Evolutionary conservation across 805 yeast genomes (phyloP).

Genomic region (Geotrichum ghanense): DNA sequence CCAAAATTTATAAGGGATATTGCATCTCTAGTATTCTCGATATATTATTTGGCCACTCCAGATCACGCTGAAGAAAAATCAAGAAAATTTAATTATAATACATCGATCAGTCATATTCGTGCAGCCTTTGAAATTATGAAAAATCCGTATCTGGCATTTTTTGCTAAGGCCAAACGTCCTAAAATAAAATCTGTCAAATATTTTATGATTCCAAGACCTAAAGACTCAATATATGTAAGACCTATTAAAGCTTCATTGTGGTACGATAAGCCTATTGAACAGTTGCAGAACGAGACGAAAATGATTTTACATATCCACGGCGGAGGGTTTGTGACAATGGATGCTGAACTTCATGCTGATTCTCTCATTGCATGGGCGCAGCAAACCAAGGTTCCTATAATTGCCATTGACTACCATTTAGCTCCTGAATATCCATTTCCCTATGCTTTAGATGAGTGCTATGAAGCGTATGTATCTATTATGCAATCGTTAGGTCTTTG

Average conservation of each 20-base stretch:
- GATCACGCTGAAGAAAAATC: constrained; percentile 23
- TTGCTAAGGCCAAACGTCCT: constrained; percentile 12
- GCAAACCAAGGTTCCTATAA: constrained; percentile 2
- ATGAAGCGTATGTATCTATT: constrained; percentile 17
- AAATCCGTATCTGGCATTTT: constrained; percentile 15
- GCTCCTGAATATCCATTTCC: constrained; percentile 23
- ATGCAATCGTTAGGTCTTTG: constrained; percentile 16
- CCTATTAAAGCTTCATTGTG: constrained; percentile 14
- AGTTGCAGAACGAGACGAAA: constrained; percentile 13
- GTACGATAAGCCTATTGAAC: constrained; percentile 19
- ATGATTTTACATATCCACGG: constrained; percentile 19
- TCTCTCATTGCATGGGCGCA: constrained; percentile 13
- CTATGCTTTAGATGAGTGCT: constrained; percentile 19
- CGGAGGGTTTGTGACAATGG: constrained; percentile 22
- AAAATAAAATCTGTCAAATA: constrained; percentile 9
- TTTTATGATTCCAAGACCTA: constrained; percentile 17
- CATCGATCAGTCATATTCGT: constrained; percentile 19
- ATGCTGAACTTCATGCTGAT: constrained; percentile 19
- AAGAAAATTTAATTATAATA: constrained; percentile 16
- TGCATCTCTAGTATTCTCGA: constrained; percentile 16
- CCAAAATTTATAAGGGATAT: constrained; percentile 16
- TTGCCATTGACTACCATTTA: constrained; percentile 9
- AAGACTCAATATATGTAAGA: constrained; percentile 12
- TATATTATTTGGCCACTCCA: constrained; percentile 20
- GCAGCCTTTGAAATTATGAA: constrained; percentile 21